Base-by-base conservation (phyloP, 768 basidiomycete species). In the Trametes cingulata region DNA sequence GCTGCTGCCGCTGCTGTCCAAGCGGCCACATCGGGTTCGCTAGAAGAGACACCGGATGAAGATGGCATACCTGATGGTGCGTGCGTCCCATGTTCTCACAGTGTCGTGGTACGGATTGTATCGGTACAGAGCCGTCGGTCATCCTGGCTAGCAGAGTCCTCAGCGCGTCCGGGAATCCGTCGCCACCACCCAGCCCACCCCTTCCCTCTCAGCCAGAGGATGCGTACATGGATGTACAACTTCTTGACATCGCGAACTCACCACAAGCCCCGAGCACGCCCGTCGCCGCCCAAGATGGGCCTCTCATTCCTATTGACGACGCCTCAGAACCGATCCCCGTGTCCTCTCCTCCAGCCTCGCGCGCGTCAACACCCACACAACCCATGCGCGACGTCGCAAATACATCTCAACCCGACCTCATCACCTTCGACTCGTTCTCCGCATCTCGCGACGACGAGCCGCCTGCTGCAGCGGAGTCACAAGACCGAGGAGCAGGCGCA, bases 91-190 rank as follows among this genome's bases (percentile, higher is more conserved):
- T 13, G 64, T 71, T 63, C 40, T 36, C 12, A n/a, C 40, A 10
- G 7, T 39, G 35, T 24, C n/a, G 8, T 24, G 15, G 25, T 35
- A 7, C 15, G 35, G 3, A 22, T n/a, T 19, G 27, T 39, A 12
- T 41, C n/a, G 9, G 46, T 41, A 8, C 57, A 71, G 90, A 91
- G 68, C 88, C 88, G 9, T 82, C 88, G 2, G 86, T 87, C 56
- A 78, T 79, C 5, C 75, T 92, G 49, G 90, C 86, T 33, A 82
- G 76, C 62, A 84, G 74, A 72, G 82, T 92, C 46, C 79, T 87
- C 45, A 80, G 84, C 50, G 90, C 90, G 52, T 82, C 84, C 58
- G 85, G 84, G 66, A 92, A 92, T 66, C 90, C 90, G 17, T 91
- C 90, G 17, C 89, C 90, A 17, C 84, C 84, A 5, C 84, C 84